phyloP scores from a whole-genome alignment of 345 rosid species.

The Populus deltoides region DNA sequence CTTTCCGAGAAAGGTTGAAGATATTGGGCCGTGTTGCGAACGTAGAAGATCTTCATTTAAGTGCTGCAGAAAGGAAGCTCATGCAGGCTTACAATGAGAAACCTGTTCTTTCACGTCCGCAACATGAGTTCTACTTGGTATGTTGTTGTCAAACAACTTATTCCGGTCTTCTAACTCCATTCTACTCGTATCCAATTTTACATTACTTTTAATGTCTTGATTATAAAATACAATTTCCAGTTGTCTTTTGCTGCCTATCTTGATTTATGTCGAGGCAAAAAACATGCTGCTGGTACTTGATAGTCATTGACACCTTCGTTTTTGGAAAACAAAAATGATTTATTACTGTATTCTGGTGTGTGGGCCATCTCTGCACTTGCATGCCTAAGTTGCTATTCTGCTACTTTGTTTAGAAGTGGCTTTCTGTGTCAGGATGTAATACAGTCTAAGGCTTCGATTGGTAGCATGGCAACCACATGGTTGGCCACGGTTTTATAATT shows the following conservation, averaged over 20 bases:
- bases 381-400: background rate
- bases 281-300: background rate
- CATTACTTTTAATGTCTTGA: background rate
- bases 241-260: background rate
- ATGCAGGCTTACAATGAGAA: slow-evolving; percentile 98
- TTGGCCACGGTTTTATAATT: background rate
- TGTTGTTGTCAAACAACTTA: slow-evolving; percentile 13
- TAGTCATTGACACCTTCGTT: background rate
- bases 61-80: slow-evolving; percentile 86
- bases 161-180: background rate
- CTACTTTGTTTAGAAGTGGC: background rate
- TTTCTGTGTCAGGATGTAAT: background rate
- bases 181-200: background rate
- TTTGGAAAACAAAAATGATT: background rate
- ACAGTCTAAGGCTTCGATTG: background rate
- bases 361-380: background rate
- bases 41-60: slow-evolving; percentile 82
- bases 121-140: slow-evolving; percentile 74
- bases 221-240: background rate
- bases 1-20: slow-evolving; percentile 88
- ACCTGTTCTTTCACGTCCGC: slow-evolving; percentile 98
- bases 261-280: background rate
- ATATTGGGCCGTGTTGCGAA: slow-evolving; percentile 92
- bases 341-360: background rate
- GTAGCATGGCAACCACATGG: too few relatives aligned